phyloP scores from a whole-genome alignment of 352 stramenopile species.

The Phytophthora cryptogea region DNA sequence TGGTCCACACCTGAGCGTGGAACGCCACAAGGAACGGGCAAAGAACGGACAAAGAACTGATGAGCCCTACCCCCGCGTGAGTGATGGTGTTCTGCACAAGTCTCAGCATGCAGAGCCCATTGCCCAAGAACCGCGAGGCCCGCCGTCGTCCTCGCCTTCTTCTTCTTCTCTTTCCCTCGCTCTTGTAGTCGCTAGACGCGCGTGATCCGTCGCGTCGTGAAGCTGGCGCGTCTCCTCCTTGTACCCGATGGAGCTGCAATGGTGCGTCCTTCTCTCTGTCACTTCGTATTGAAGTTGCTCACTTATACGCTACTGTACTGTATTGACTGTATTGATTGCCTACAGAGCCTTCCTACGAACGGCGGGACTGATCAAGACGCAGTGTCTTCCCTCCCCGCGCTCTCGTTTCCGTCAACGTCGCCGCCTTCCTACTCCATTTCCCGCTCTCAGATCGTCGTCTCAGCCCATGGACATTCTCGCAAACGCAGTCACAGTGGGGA shows the following conservation, averaged over 20 bases:
- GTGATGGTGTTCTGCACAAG: constrained; percentile 27
- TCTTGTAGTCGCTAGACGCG: constrained; percentile 17
- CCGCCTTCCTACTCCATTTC: constrained; percentile 29
- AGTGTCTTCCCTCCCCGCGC: constrained; percentile 9
- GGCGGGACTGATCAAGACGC: constrained; percentile 41
- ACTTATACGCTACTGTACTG: constrained; percentile 5
- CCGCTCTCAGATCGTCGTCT: constrained; percentile 23
- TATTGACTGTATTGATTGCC: background rate
- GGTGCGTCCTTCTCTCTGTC: constrained; percentile 28
- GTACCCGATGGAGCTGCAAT: constrained; percentile 54
- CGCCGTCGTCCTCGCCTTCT: constrained; percentile 1
- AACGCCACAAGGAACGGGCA: constrained; percentile 30
- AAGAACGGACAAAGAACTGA: constrained; percentile 12
- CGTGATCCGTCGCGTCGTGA: constrained; percentile 33
- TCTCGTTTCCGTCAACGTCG: constrained; percentile 22
- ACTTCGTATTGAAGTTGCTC: background rate
- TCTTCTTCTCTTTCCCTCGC: constrained; percentile 9
- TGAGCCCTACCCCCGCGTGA: constrained; percentile 16
- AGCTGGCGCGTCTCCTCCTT: constrained; percentile 46
- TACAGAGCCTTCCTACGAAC: constrained; percentile 39
- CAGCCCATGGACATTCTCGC: constrained; percentile 12
- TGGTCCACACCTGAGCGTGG: too few relatives aligned
- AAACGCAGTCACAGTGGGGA: constrained; percentile 27
- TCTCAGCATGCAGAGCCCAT: constrained; percentile 15
- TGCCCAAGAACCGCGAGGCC: constrained; percentile 4